A percentile compares a stretch with the other conserved stretches of the same genome.
phyloP scores from a whole-genome alignment of 1,139 yeast genomes.

The Pichia kudriavzevii region DNA sequence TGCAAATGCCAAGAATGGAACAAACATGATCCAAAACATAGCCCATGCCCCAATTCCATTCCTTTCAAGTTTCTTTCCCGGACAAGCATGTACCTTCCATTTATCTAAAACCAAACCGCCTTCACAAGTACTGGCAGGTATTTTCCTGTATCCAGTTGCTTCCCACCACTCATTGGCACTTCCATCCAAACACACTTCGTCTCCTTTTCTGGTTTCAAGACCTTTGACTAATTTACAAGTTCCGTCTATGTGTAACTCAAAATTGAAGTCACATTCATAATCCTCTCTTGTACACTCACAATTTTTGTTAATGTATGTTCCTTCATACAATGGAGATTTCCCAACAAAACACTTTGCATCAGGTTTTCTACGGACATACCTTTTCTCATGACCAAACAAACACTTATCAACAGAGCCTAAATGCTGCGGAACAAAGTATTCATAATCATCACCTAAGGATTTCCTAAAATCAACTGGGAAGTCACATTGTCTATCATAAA shows the following conservation, averaged over 20 bases:
- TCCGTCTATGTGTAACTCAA: conserved; percentile 60
- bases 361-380: conserved; percentile 63
- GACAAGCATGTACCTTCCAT: conserved; percentile 68
- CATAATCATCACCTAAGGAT: conserved; percentile 57
- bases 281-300: conserved; percentile 86
- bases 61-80: conserved; percentile 67
- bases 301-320: conserved; percentile 50
- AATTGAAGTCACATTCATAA: conserved; percentile 92
- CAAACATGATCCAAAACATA: conserved; percentile 41
- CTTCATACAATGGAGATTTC: conserved; percentile 58
- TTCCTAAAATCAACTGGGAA: conserved; percentile 50
- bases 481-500: conserved; percentile 61
- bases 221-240: conserved; percentile 82
- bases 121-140: conserved; percentile 66
- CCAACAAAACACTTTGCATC: conserved; percentile 76
- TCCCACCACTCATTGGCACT: conserved; percentile 59
- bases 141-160: conserved; percentile 74
- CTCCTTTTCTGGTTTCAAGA: conserved; percentile 55
- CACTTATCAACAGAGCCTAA: conserved; percentile 59
- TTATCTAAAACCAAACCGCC: conserved; percentile 67
- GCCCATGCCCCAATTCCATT: conserved; percentile 54
- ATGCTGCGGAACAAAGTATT: conserved; percentile 72
- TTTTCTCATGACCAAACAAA: conserved; percentile 81
- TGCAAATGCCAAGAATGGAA: conserved; percentile 54
- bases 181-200: conserved; percentile 54